These are phyloP conservation scores for Kuraishia piskuri DNA, from an alignment of 805 yeast species.

Conservation along the genomic window DNA sequence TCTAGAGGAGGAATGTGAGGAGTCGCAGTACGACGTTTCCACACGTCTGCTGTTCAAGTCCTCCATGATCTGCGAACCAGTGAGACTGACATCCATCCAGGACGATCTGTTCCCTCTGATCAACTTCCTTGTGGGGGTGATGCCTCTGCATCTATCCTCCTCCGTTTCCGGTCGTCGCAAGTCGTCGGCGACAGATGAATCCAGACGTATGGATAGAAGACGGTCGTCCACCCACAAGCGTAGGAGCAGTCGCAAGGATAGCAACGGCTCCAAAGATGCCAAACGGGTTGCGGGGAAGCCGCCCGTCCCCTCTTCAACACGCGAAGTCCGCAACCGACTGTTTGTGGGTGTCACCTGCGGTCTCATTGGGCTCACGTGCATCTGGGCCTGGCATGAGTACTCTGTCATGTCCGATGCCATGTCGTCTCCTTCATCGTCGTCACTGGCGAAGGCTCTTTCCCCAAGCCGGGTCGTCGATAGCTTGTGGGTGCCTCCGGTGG, in stretches of 20 bases:
- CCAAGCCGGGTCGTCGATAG: background rate
- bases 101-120: conserved; percentile 23
- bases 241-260: background rate
- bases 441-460: background rate
- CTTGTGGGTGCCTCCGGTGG: background rate
- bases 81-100: conserved; percentile 16
- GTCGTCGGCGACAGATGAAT: background rate
- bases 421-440: background rate
- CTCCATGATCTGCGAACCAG: conserved; percentile 24
- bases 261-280: background rate
- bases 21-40: background rate
- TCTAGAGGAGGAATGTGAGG: conserved; percentile 2
- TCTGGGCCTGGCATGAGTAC: conserved; percentile 17
- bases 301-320: background rate
- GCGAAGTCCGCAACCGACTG: conserved; percentile 7
- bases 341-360: conserved; percentile 20
- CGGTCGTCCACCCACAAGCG: background rate
- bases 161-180: background rate
- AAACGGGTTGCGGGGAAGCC: background rate
- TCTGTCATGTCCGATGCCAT: background rate
- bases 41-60: conserved; percentile 2
- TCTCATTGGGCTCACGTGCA: conserved; percentile 18
- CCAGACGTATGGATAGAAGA: background rate
- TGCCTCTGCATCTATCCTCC: conserved; percentile 8
- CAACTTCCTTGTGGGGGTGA: conserved; percentile 18